A percentile compares a stretch with the other conserved stretches of the same genome.
These are phyloP conservation scores for Typha latifolia DNA, from an alignment of 176 grass and related monocot species.

Conservation along the genomic window DNA sequence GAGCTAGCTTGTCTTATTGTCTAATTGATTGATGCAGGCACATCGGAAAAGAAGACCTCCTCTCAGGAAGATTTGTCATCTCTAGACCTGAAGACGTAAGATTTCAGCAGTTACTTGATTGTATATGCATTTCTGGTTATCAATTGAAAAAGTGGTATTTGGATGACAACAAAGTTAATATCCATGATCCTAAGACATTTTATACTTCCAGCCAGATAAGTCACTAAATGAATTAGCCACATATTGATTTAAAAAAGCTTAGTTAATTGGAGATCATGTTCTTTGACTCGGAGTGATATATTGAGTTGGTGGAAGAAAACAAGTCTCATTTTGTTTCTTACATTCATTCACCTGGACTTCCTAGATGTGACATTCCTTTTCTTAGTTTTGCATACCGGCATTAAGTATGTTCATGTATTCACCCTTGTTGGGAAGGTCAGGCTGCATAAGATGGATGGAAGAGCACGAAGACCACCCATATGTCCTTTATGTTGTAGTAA, in stretches of 20 bases:
- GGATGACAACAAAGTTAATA: not conserved
- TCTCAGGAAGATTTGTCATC: conserved; percentile 36
- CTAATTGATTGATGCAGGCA: conserved; percentile 37
- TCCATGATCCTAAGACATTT: not conserved
- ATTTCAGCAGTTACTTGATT: not conserved
- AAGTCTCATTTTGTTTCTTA: no score
- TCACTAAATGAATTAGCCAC: not conserved
- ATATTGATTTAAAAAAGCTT: no score
- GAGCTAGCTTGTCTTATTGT: conserved; percentile 15
- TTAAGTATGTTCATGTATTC: no score
- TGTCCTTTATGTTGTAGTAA: no score
- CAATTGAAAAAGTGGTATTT: not conserved
- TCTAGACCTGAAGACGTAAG: conserved; percentile 66
- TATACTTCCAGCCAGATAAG: not conserved
- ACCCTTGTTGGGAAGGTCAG: no score
- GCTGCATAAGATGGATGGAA: no score
- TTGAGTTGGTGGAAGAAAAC: no score
- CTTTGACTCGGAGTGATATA: not conserved
- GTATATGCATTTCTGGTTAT: not conserved
- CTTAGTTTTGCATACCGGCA: no score
- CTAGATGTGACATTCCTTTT: no score
- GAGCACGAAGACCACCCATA: no score
- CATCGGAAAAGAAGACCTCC: conserved; percentile 33
- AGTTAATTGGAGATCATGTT: not conserved
- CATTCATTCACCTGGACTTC: no score